Evolutionary conservation across 2,329 filamentous ascomycete genomes (phyloP), one percentile per base, ranked within the genome.

Genomic region (Diaporthe batatas): DNA sequence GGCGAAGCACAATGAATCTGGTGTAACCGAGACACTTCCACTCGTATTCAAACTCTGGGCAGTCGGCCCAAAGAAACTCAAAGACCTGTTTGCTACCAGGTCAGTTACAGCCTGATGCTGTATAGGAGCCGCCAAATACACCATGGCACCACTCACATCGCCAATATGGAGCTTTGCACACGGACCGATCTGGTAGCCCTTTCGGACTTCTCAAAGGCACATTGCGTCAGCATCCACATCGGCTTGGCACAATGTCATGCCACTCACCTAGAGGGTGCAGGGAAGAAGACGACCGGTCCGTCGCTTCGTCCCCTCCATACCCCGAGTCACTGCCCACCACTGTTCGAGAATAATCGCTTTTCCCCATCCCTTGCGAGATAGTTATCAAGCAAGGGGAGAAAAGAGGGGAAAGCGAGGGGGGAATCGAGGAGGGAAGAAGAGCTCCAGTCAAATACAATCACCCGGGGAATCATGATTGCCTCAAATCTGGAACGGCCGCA

Each of bases 1-100:
- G 81, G 69, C 81, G 79, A 25, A 82, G 78, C 59, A 82, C 80
- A 34, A 82, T 81, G 76, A 82, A 82, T 16, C 80, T 80, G 51
- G 77, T 78, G 75, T 82, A 82, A 16, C 81, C 81, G 25, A 82
- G 77, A 70, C 81, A 82, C 77, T 82, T 82, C 81, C 81, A 82
- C 74, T 82, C 81, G 79, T 80, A 82, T 57, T 81, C 79, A 49
- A 81, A 82, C 64, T 82, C 80, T 57, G 78, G 71, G 34, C 79
- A 76, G 59, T 82, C 81, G 53, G 81, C 80, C 81, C 81, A 82
- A n/a, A 82, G 79, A 71, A 82, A 82, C 69, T 82, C 81, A 72
- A 82, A 82, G 25, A 82, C 80, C 80, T 82, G 59, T 23, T 67
- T 47, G 11, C 12, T 39, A 11, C 18, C 11, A 3, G 47, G 55